Base-by-base conservation (phyloP, 2,329 filamentous ascomycete species). In the Cladosporium sp. region DNA sequence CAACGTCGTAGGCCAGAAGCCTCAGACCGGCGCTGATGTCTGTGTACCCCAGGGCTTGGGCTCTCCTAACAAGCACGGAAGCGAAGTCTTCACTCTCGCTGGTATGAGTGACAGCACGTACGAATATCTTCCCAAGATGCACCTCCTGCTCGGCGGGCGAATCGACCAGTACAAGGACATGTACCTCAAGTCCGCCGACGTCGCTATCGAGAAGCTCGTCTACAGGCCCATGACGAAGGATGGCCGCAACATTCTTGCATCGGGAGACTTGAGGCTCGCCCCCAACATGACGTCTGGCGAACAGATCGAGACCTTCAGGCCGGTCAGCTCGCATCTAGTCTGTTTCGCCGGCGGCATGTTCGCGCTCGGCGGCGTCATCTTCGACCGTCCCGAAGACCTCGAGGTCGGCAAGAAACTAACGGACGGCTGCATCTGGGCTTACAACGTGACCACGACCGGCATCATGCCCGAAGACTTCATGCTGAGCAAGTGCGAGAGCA, bases 161-260 rank as follows among this genome's bases (percentile, higher is more conserved):
- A 81, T 85, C 57, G 72, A 77, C 31, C 87, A 89, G 65, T 95
- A 95, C 68, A 75, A 78, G 56, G 78, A 77, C 16, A 79, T 95
- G 70, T 89, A 95, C 65, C 76, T 85, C 54, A 80, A 80, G 53
- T 79, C 83, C 3, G 79, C 85, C 31, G 80, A 85, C 4, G 82
- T 82, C 0, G 81, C 85, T 34, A 86, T 86, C 59, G 77, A 89
- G 58, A 79, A 87, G 67, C 76, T 95, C 9, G 80, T 95, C 53
- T 95, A 82, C 70, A 80, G 85, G 4, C 89, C 90, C 0, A 86
- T 93, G 81, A 79, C 83, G 16, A 79, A 82, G 6, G 78, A 80
- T 31, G 74, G 80, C 49, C 80, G 80, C 48, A 81, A 92, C 55
- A 80, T 93, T n/a, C 76, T 93, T 2, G 82, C 93, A 56, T 81